Evolutionary conservation across 2,329 filamentous ascomycete genomes (phyloP).

Genomic region (Rutstroemia sydowiana): DNA sequence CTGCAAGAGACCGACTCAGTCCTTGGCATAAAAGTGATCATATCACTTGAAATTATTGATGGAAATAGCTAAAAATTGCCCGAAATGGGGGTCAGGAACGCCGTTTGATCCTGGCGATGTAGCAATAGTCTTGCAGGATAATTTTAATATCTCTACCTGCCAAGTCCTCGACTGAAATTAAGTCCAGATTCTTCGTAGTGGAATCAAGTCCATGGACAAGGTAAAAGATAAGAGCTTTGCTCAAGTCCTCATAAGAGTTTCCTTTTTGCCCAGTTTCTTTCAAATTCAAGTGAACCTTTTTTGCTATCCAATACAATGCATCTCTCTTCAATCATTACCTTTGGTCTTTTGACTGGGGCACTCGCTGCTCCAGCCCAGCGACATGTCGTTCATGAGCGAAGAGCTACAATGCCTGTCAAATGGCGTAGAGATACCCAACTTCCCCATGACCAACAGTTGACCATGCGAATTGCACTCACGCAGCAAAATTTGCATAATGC

Average conservation of each 20-base stretch:
- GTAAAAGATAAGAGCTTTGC: constrained; percentile 6
- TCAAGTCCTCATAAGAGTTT: constrained; percentile 3
- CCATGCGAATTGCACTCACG: constrained; percentile 34
- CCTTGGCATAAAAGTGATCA: neutral
- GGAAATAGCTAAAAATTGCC: neutral
- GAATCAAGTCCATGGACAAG: neutral
- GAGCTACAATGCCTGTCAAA: constrained; percentile 6
- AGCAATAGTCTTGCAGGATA: neutral
- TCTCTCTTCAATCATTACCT: constrained; percentile 5
- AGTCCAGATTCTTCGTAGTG: neutral
- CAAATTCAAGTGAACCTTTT: neutral
- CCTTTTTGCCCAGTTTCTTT: neutral
- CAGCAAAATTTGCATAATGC: constrained; percentile 39
- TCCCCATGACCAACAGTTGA: constrained; percentile 9
- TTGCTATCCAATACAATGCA: constrained; percentile 5
- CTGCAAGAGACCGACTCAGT: no score
- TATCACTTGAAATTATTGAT: constrained; percentile 1
- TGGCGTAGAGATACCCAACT: constrained; percentile 11
- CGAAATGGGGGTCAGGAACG: neutral
- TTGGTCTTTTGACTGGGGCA: constrained; percentile 6
- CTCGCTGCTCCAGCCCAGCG: constrained; percentile 5
- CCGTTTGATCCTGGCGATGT: neutral
- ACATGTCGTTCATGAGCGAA: constrained; percentile 15
- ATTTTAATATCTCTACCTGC: neutral
- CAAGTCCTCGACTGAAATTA: neutral